phyloP scores from a whole-genome alignment of 306 rosid genomes.

The Acacia confusa region DNA sequence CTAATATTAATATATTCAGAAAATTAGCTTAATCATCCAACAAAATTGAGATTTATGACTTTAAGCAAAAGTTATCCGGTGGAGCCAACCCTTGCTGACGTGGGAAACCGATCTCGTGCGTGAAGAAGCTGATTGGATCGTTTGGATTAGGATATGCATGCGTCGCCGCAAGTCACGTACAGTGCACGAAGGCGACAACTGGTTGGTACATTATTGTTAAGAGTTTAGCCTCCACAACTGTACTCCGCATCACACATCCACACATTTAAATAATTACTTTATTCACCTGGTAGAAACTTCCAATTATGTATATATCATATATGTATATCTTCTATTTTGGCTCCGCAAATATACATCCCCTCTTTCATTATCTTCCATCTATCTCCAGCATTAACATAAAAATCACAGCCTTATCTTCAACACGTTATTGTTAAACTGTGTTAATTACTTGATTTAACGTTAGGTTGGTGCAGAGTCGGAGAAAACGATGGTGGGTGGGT shows the following conservation, averaged over 20 bases:
- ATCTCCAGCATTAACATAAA: not conserved
- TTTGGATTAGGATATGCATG: not conserved
- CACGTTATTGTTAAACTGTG: not conserved
- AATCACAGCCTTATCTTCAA: not conserved
- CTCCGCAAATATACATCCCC: not conserved
- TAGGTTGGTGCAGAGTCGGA: not conserved
- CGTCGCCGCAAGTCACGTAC: not conserved
- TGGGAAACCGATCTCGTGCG: not conserved
- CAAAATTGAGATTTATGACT: no score
- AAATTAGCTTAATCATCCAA: no score
- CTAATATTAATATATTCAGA: no score
- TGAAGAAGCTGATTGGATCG: not conserved
- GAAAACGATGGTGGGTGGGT: slow-evolving; percentile 34
- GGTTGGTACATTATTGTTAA: no score
- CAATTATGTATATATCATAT: not conserved
- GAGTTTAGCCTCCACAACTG: no score
- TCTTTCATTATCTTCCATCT: not conserved
- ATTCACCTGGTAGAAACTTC: not conserved
- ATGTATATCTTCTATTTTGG: no score
- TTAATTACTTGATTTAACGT: not conserved
- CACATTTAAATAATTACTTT: not conserved
- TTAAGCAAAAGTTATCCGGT: no score
- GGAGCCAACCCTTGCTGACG: not conserved
- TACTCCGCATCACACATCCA: no score
- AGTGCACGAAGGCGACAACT: no score